Evolutionary conservation across 2,329 filamentous ascomycete species (phyloP), one percentile per base, ranked within the genome.

Genomic region (Colletotrichum orbiculare): DNA sequence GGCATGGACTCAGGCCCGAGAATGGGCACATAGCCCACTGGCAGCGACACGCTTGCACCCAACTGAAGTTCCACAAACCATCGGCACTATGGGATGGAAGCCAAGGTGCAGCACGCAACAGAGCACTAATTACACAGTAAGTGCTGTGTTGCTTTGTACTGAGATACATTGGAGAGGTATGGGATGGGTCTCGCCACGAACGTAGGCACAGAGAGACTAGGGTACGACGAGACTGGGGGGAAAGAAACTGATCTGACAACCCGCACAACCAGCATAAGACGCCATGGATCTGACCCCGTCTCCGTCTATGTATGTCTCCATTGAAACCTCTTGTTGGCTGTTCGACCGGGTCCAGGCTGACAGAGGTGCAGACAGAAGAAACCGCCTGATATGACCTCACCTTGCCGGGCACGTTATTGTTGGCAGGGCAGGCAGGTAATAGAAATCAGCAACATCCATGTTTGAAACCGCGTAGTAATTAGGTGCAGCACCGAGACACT

Each of bases 361-460:
- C 37, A 50, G 42, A 25, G 8, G 8, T n/a, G 38, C 45, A 53
- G 33, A 38, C 9, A 34, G 7, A 42, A 25, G 12, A 57, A 62
- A 65, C n/a, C 58, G 47, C 58, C 52, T 65, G 52, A 65, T 38
- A 50, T 66, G 64, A 59, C 64, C 64, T 66, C 60, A 66, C 49
- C 43, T 13, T 46, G 45, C 43, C 47, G 42, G 33, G 25, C 25
- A 25, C 25, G 3, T 25, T 17, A 17, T 17, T 25, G 25, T 25
- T 25, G 33, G 37, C 47, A 53, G n/a, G 41, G 46, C n/a, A 43
- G 58, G 15, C 17, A 45, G 48, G 39, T 41, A 46, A 35, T 33
- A 39, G 8, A 15, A 17, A n/a, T 12, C 11, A n/a, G 53, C 41
- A 54, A 38, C 17, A 25, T 39, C 33, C 33, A 34, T 35, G n/a